phyloP scores from a whole-genome alignment of 2,329 filamentous ascomycete genomes.

The Coniochaeta ligniaria region DNA sequence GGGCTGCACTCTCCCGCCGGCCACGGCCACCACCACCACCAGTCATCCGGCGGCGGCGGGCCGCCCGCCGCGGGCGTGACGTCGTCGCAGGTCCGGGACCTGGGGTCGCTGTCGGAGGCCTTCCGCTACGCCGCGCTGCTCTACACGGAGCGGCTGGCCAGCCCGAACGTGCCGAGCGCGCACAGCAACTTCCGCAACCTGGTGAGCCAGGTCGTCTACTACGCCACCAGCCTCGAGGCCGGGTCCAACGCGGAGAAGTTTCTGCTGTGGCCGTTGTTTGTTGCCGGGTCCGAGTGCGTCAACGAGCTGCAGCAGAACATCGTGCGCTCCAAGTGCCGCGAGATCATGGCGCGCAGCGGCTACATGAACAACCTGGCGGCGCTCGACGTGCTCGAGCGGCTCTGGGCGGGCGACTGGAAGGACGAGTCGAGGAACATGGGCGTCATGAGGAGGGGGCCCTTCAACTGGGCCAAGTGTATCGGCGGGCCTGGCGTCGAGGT shows the following conservation, averaged over 20 bases:
- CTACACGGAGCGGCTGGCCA: constrained; percentile 82
- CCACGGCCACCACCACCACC: background rate
- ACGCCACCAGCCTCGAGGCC: constrained; percentile 71
- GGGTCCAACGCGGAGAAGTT: constrained; percentile 76
- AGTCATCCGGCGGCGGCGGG: background rate
- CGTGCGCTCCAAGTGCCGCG: constrained; percentile 72
- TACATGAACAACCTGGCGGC: constrained; percentile 91
- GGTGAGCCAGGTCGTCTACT: constrained; percentile 74
- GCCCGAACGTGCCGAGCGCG: constrained; percentile 64
- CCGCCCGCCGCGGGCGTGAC: constrained; percentile 26
- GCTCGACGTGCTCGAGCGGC: constrained; percentile 75
- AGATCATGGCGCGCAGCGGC: constrained; percentile 81
- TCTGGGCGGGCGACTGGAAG: constrained; percentile 60
- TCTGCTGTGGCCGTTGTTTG: constrained; percentile 87
- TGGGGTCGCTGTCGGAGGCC: constrained; percentile 78
- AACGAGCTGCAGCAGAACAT: constrained; percentile 71
- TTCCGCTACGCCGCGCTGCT: constrained; percentile 86
- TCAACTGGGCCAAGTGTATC: constrained; percentile 52
- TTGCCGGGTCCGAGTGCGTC: constrained; percentile 83
- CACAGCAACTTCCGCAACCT: constrained; percentile 76
- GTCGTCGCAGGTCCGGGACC: constrained; percentile 60
- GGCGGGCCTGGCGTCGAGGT: constrained; percentile 49
- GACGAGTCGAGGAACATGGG: constrained; percentile 30
- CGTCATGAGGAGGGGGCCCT: constrained; percentile 36
- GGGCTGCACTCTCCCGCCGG: background rate